Evolutionary conservation across 345 rosid species (phyloP).

Genomic region (Kandelia obovata): DNA sequence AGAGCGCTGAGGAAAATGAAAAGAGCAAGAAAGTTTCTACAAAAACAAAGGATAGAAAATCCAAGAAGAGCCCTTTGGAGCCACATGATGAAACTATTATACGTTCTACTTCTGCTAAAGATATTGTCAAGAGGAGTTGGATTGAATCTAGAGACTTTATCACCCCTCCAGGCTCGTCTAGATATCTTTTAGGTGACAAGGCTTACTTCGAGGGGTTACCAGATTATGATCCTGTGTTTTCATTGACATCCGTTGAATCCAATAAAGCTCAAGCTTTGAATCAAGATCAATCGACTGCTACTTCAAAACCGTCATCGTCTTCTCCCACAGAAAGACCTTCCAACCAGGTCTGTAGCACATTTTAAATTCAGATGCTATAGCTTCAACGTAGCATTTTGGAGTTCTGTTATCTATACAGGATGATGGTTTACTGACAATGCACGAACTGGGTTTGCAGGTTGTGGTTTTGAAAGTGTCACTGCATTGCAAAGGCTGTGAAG

Average conservation of each 20-base stretch:
- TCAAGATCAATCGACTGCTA: conserved; percentile 23
- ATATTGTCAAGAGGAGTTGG: conserved; percentile 36
- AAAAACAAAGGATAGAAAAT: conserved; percentile 19
- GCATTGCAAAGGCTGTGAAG: conserved; percentile 91
- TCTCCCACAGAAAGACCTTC: conserved; percentile 35
- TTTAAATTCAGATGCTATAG: neutral
- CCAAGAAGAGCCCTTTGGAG: conserved; percentile 32
- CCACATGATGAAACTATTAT: conserved; percentile 9
- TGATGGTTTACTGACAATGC: neutral
- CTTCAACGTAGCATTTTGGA: neutral
- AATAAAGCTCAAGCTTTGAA: conserved; percentile 14
- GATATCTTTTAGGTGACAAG: conserved; percentile 60
- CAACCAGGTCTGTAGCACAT: conserved; percentile 41
- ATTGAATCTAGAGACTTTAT: conserved; percentile 35
- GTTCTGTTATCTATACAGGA: neutral
- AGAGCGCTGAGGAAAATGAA: conserved; percentile 12
- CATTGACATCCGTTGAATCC: conserved; percentile 30
- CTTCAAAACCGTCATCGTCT: conserved; percentile 35
- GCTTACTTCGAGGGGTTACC: conserved; percentile 32
- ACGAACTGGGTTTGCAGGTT: conserved; percentile 37
- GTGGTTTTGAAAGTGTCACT: conserved; percentile 88
- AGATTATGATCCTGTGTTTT: conserved; percentile 42
- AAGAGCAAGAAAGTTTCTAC: conserved; percentile 14
- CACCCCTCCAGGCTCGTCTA: conserved; percentile 71
- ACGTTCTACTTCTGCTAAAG: neutral